A percentile compares a stretch with the other conserved stretches of the same genome.
These are phyloP conservation scores for Claviceps maximensis DNA, from an alignment of 2,329 filamentous ascomycete genomes.

Conservation along the genomic window DNA sequence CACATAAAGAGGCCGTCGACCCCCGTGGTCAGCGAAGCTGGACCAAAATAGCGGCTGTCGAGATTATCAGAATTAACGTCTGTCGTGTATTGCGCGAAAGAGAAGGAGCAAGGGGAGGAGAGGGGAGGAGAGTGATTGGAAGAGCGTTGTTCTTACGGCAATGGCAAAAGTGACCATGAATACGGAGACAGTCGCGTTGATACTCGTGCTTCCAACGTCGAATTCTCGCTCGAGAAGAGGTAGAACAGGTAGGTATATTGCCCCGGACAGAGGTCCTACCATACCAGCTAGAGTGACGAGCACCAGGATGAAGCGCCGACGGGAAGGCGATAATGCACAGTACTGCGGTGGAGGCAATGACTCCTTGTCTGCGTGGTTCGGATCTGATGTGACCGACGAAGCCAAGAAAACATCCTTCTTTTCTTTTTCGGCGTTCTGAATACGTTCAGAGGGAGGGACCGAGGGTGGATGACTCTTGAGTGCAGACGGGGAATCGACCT, in stretches of 20 bases:
- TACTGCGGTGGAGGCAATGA: conserved; percentile 15
- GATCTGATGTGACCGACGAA: background rate
- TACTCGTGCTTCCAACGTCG: conserved; percentile 18
- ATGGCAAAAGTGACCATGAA: conserved; percentile 31
- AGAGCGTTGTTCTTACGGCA: conserved; percentile 13
- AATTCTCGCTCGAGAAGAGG: conserved; percentile 25
- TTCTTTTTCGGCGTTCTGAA: background rate
- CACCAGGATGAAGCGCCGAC: conserved; percentile 23
- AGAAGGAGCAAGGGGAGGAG: background rate
- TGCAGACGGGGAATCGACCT: background rate
- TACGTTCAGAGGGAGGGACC: background rate
- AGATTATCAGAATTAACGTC: background rate
- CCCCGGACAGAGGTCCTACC: conserved; percentile 29
- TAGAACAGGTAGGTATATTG: conserved; percentile 29
- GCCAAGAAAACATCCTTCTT: background rate
- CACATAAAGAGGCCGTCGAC: conserved; percentile 27
- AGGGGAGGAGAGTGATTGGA: too few relatives aligned
- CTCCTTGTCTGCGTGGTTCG: background rate
- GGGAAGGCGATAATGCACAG: conserved; percentile 22
- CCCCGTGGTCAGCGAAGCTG: conserved; percentile 24
- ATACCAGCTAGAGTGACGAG: conserved; percentile 28
- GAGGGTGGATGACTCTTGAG: background rate
- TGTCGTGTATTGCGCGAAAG: background rate
- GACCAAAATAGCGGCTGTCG: conserved; percentile 27
- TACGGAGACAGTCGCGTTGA: conserved; percentile 30